phyloP scores from a whole-genome alignment of 768 basidiomycete genomes.

The Pleurotus pulmonarius region DNA sequence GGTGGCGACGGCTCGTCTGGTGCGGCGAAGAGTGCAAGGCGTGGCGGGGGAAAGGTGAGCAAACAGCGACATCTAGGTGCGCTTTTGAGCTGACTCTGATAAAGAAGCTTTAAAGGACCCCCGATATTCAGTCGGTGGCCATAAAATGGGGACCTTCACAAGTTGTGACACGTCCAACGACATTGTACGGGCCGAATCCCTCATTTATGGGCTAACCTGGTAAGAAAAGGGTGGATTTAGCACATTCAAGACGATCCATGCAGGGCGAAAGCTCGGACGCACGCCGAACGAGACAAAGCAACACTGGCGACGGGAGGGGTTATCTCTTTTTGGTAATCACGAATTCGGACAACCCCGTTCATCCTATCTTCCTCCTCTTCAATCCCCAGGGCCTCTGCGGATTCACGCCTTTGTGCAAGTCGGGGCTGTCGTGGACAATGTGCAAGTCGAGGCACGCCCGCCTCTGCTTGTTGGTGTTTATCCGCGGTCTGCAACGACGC shows the following conservation, averaged over 20 bases:
- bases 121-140: constrained; percentile 2
- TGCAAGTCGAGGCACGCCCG: neutral
- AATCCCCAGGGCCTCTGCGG: too few relatives aligned
- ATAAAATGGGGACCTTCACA: constrained; percentile 1
- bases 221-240: constrained; percentile 6
- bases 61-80: neutral
- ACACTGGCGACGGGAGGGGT: neutral
- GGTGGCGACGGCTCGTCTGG: neutral
- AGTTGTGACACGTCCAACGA: neutral
- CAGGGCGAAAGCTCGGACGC: constrained; percentile 5
- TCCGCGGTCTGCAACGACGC: neutral
- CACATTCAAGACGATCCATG: neutral
- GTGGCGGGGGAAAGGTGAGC: neutral
- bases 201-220: constrained; percentile 1
- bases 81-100: neutral
- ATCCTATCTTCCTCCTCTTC: neutral
- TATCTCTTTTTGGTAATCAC: constrained; percentile 1
- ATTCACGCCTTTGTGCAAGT: too few relatives aligned
- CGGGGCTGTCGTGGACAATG: too few relatives aligned
- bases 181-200: constrained; percentile 1
- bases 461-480: neutral
- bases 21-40: neutral
- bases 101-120: constrained; percentile 3
- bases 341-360: neutral
- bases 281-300: constrained; percentile 6